Evolutionary conservation across 2,329 filamentous ascomycete species (phyloP).

Genomic region (Zalaria obscura): DNA sequence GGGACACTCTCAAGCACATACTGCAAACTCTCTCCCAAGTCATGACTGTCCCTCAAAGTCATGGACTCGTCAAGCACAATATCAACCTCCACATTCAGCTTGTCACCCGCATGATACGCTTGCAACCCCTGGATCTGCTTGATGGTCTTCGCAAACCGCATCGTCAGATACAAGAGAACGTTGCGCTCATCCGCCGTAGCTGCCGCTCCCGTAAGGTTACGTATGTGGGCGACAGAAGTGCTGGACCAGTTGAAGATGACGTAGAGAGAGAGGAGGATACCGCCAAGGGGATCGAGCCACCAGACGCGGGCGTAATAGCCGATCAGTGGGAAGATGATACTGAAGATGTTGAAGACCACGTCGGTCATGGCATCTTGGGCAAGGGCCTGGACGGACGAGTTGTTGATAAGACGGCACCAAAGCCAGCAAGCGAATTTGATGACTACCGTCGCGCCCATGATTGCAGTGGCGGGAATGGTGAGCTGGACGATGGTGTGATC

Average conservation of each 20-base stretch:
- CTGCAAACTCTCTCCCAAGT: conserved; percentile 63
- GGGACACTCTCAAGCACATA: conserved; percentile 78
- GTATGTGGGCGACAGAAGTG: conserved; percentile 63
- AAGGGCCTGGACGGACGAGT: conserved; percentile 72
- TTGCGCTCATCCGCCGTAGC: conserved; percentile 72
- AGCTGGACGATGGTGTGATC: conserved; percentile 61
- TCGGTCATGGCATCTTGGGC: conserved; percentile 56
- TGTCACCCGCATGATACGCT: conserved; percentile 75
- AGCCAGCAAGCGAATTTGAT: conserved; percentile 76
- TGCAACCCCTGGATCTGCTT: conserved; percentile 72
- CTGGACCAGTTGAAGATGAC: conserved; percentile 69
- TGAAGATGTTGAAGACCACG: conserved; percentile 82
- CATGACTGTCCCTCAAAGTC: conserved; percentile 65
- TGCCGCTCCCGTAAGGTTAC: conserved; percentile 65
- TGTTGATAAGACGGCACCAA: conserved; percentile 76
- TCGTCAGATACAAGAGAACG: conserved; percentile 75
- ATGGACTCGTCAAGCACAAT: conserved; percentile 68
- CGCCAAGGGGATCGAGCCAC: conserved; percentile 74
- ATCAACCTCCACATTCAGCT: conserved; percentile 71
- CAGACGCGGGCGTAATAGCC: conserved; percentile 64
- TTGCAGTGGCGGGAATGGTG: conserved; percentile 55
- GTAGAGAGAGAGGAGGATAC: conserved; percentile 60
- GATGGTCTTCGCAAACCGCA: conserved; percentile 84
- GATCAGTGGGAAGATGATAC: conserved; percentile 72
- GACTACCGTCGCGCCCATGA: conserved; percentile 69